Evolutionary conservation across 495 filamentous ascomycete genomes (phyloP), one percentile per base, ranked within the genome.

Genomic region (Penicillium ucsense): DNA sequence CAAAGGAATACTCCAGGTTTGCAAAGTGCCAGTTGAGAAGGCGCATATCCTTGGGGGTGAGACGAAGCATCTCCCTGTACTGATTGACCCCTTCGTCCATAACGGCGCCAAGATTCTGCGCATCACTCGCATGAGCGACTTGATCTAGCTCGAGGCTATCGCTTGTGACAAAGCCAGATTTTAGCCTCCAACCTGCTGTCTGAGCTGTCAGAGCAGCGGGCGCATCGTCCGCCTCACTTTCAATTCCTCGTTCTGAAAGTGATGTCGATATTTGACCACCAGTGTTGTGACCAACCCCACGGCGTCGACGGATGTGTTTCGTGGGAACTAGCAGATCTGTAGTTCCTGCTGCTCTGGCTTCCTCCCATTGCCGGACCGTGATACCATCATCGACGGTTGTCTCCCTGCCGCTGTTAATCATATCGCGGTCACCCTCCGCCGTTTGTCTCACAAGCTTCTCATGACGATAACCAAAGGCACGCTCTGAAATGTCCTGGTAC

Each of bases 1-100:
- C 94, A 58, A 96, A 97, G 40, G 91, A 90, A 58, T 99, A 99
- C 60, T 99, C 92, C 31, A 97, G 74, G 57, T 99, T 99, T 49
- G 94, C 92, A 62, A 95, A 83, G 67, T 99, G 94, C 92, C 92
- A 99, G 58, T 97, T 99, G 54, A 96, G 75, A 32, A 97, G 73
- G 40, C 92, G 77, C 67, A 94, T 81, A 54, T 96, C 92, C 57
- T 86, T 85, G 0, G 89, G 79, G 0, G 81, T 87, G 30, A 99
- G 68, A 39, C 92, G 83, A 12, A 96, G 75, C 46, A 97, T 76
- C 36, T 76, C 76, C 50, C 85, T 83, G 64, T 95, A 98, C 57
- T 97, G 89, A 20, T 75, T 75, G 44, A 96, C 81, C 11, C 89
- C 88, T 46, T 87, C 85, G 54, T 98, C 88, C 76, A 95, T 88